Evolutionary conservation across 805 yeast species (phyloP).

Genomic region (Monosporozyma unispora): DNA sequence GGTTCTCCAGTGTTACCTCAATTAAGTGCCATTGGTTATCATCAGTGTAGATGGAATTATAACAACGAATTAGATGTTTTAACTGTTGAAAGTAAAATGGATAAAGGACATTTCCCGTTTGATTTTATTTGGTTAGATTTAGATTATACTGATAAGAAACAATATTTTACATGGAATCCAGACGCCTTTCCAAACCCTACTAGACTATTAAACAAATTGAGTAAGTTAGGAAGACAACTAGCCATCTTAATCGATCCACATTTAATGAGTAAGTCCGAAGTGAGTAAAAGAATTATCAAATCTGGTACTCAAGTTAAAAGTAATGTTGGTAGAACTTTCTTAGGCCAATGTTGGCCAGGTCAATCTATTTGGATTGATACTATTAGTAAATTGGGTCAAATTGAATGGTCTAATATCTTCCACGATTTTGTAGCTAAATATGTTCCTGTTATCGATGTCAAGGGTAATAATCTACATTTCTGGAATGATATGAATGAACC

Average conservation of each 20-base stretch:
- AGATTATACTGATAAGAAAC: slow-evolving; percentile 79
- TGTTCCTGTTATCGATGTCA: slow-evolving; percentile 18
- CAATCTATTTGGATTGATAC: slow-evolving; percentile 91
- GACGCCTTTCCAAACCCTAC: slow-evolving; percentile 67
- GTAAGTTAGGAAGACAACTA: slow-evolving; percentile 65
- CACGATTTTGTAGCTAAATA: slow-evolving; percentile 31
- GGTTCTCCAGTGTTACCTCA: slow-evolving; percentile 73
- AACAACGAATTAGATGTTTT: slow-evolving; percentile 80
- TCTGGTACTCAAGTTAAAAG: slow-evolving; percentile 40
- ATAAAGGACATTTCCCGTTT: slow-evolving; percentile 64
- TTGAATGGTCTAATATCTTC: slow-evolving; percentile 53
- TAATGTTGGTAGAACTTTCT: slow-evolving; percentile 40
- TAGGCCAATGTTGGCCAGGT: slow-evolving; percentile 98
- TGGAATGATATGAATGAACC: slow-evolving; percentile 99
- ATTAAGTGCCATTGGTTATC: slow-evolving; percentile 75
- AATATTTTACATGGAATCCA: slow-evolving; percentile 86
- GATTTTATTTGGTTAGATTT: slow-evolving; percentile 93
- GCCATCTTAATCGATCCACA: slow-evolving; percentile 91
- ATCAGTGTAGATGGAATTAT: slow-evolving; percentile 97
- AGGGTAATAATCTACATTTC: slow-evolving; percentile 57
- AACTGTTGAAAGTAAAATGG: slow-evolving; percentile 62
- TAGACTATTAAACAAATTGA: slow-evolving; percentile 55
- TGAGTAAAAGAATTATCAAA: slow-evolving; percentile 44
- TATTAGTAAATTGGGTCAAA: slow-evolving; percentile 50
- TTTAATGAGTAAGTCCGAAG: slow-evolving; percentile 58